Conservation (phyloP, 495 filamentous ascomycete genomes). For the Daldinia bambusicola region DNA sequence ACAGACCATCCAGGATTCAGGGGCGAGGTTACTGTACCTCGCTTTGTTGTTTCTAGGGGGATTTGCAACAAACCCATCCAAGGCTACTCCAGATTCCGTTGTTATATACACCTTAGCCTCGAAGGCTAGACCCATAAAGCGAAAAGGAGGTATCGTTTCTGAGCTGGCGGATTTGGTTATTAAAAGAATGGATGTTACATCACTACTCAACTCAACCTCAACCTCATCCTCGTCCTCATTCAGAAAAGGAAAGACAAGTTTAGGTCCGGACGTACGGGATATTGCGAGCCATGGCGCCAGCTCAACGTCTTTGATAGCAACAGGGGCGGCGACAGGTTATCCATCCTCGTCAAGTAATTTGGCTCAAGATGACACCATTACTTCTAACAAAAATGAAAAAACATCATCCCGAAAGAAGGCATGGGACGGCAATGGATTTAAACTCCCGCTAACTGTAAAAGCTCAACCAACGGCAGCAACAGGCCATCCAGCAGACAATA, state of each 20-base stretch:
- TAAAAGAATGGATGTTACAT: conserved; percentile 48
- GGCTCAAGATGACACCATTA: conserved; percentile 43
- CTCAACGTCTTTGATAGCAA: conserved; percentile 43
- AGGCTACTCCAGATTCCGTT: not conserved
- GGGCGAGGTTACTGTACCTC: not conserved
- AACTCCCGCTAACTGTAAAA: conserved; percentile 50
- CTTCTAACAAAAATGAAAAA: conserved; percentile 42
- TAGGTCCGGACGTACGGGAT: conserved; percentile 10
- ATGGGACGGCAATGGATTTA: conserved; percentile 59
- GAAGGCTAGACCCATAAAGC: not conserved
- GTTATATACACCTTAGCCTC: not conserved
- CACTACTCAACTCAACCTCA: conserved; percentile 53
- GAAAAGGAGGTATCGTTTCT: not conserved
- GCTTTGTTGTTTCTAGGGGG: not conserved
- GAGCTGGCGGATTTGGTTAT: conserved; percentile 7
- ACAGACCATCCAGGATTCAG: not conserved
- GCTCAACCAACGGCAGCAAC: conserved; percentile 43
- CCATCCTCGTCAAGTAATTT: conserved; percentile 38
- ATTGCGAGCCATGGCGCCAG: conserved; percentile 17
- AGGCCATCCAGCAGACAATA: conserved; percentile 35
- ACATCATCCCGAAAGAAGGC: conserved; percentile 53
- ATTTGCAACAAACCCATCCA: not conserved
- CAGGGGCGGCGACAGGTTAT: conserved; percentile 38
- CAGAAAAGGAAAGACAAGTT: conserved; percentile 41
- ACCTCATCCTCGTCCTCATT: no score